Conservation (phyloP, 2,329 filamentous ascomycete species). For the Chrysoporthe austroafricana region DNA sequence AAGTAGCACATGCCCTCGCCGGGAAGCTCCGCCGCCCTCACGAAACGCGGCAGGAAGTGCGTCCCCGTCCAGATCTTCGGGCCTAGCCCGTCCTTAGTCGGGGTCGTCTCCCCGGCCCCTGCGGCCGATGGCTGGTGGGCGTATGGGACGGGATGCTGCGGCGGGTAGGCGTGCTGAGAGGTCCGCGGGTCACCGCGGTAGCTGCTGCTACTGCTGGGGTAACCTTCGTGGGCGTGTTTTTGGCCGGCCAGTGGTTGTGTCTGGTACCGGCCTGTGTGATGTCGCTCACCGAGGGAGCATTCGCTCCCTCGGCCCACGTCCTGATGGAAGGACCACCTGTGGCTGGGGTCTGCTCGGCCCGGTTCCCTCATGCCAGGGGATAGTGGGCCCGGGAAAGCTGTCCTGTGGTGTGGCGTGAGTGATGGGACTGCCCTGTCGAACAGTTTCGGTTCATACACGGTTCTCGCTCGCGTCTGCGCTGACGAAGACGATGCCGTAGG, state of each 20-base stretch:
- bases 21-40: conserved; percentile 67
- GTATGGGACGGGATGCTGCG: conserved; percentile 29
- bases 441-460: conserved; percentile 50
- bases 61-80: conserved; percentile 73
- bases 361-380: conserved; percentile 50
- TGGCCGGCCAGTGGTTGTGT: conserved; percentile 43
- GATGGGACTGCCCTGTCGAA: conserved; percentile 45
- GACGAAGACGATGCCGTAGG: conserved; percentile 40
- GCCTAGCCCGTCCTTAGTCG: conserved; percentile 63
- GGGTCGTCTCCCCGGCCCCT: conserved; percentile 47
- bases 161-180: conserved; percentile 29
- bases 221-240: conserved; percentile 38
- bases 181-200: conserved; percentile 32
- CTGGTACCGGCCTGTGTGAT: conserved; percentile 33
- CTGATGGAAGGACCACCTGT: conserved; percentile 44
- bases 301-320: conserved; percentile 47
- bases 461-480: conserved; percentile 43
- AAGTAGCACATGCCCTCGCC: conserved; percentile 84
- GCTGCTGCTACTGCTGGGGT: conserved; percentile 17
- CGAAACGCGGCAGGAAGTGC: conserved; percentile 68
- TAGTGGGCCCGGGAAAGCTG: conserved; percentile 47
- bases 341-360: conserved; percentile 42
- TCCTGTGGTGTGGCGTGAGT: conserved; percentile 36
- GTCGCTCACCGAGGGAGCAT: conserved; percentile 50
- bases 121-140: conserved; percentile 34